Conservation (phyloP, 495 filamentous ascomycete genomes). For the Trichoderma orchidacearum region DNA sequence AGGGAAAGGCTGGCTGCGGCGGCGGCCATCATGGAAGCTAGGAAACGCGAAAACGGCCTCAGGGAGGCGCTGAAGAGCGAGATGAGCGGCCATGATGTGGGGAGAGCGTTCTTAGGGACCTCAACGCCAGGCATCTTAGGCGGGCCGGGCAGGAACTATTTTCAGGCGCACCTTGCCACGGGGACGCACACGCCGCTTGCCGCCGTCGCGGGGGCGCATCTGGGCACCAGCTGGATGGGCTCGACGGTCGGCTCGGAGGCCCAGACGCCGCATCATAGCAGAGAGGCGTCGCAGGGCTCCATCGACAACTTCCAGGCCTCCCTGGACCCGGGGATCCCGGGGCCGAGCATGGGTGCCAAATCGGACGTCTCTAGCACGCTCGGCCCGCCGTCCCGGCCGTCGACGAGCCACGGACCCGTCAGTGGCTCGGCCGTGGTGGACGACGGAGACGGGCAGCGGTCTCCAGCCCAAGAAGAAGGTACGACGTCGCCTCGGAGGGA, state of each 20-base stretch:
- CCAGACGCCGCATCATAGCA: slow-evolving; percentile 16
- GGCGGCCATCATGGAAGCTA: slow-evolving; percentile 6
- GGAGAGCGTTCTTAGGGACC: slow-evolving; percentile 51
- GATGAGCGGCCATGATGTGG: slow-evolving; percentile 31
- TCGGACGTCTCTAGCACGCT: slow-evolving; percentile 38
- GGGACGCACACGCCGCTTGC: slow-evolving; percentile 80
- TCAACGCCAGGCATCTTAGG: slow-evolving; percentile 70
- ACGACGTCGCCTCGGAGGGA: slow-evolving; percentile 25
- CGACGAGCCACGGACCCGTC: slow-evolving; percentile 24
- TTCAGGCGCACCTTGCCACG: slow-evolving; percentile 67
- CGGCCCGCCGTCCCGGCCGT: slow-evolving; percentile 34
- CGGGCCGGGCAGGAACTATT: slow-evolving; percentile 79
- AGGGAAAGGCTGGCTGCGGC: slow-evolving; percentile 14
- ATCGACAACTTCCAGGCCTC: slow-evolving; percentile 18
- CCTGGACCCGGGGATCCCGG: slow-evolving; percentile 9
- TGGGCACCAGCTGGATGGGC: slow-evolving; percentile 14
- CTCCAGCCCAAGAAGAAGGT: slow-evolving; percentile 15
- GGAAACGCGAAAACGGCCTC: not conserved
- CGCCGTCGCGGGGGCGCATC: slow-evolving; percentile 58
- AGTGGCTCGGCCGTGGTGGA: slow-evolving; percentile 8
- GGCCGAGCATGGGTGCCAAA: slow-evolving; percentile 25
- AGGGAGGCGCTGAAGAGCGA: not conserved
- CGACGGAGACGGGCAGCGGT: slow-evolving; percentile 16
- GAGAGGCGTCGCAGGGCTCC: slow-evolving; percentile 30
- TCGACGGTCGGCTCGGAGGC: slow-evolving; percentile 10